Conservation (phyloP, 2,329 filamentous ascomycete genomes). For the Claviceps humidiphila region DNA sequence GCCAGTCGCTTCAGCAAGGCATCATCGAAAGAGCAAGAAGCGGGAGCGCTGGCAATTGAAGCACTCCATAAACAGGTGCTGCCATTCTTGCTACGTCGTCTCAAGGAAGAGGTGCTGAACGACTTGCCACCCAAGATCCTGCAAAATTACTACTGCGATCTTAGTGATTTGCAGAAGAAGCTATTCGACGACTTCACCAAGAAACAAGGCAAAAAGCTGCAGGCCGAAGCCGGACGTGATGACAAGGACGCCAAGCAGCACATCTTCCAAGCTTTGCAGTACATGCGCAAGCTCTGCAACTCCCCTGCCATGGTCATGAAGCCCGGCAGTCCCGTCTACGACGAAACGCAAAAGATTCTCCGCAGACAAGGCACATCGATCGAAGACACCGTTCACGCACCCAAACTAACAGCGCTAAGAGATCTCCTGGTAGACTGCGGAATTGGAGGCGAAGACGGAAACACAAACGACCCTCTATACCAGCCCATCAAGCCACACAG, state of each 20-base stretch:
- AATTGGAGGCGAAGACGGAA: conserved; percentile 65
- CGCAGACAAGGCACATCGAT: conserved; percentile 67
- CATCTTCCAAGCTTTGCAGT: conserved; percentile 97
- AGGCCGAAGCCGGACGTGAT: conserved; percentile 66
- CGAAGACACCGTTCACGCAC: conserved; percentile 76
- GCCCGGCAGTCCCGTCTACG: conserved; percentile 80
- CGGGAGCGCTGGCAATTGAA: conserved; percentile 88
- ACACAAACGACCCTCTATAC: conserved; percentile 45
- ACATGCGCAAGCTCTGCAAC: conserved; percentile 99
- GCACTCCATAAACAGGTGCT: conserved; percentile 97
- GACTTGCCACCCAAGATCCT: conserved; percentile 96
- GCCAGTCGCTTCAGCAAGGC: conserved; percentile 93
- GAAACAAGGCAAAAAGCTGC: conserved; percentile 80
- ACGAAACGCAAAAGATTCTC: conserved; percentile 71
- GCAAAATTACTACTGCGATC: conserved; percentile 98
- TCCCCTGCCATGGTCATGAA: conserved; percentile 95
- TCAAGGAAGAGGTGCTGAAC: conserved; percentile 95
- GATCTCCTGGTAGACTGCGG: conserved; percentile 97
- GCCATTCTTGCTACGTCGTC: conserved; percentile 84
- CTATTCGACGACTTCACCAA: conserved; percentile 94
- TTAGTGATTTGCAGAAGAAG: conserved; percentile 86
- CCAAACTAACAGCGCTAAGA: conserved; percentile 78
- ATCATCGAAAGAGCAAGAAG: conserved; percentile 96
- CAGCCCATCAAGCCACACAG: conserved; percentile 91
- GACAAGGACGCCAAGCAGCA: conserved; percentile 95